phyloP scores from a whole-genome alignment of 805 yeast genomes.

The Cyberlindnera xylosilytica region DNA sequence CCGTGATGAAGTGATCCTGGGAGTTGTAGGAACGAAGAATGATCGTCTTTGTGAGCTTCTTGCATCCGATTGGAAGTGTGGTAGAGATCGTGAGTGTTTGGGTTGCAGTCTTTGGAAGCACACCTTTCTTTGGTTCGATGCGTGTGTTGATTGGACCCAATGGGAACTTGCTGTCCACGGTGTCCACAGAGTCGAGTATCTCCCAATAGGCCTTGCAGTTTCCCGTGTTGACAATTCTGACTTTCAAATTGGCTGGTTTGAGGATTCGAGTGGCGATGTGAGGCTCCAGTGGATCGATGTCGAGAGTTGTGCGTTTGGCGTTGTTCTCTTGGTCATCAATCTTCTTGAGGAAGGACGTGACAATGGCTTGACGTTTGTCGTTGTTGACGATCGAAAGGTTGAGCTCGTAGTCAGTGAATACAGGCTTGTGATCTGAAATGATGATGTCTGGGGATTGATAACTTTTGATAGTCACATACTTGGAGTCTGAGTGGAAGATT shows the following conservation, averaged over 20 bases:
- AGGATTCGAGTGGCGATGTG: conserved; percentile 25
- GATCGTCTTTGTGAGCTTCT: conserved; percentile 22
- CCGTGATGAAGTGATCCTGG: conserved; percentile 32
- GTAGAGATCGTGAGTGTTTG: conserved; percentile 22
- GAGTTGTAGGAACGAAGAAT: conserved; percentile 28
- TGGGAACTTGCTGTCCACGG: conserved; percentile 18
- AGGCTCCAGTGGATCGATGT: conserved; percentile 34
- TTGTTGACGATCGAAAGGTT: conserved; percentile 36
- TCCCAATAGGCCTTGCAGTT: conserved; percentile 37
- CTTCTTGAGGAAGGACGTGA: conserved; percentile 36
- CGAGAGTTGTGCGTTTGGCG: conserved; percentile 37
- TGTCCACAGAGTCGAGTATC: conserved; percentile 31
- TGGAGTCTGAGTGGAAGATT: conserved; percentile 38
- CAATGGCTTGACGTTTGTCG: conserved; percentile 32
- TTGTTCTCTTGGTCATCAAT: conserved; percentile 43
- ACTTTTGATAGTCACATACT: conserved; percentile 27
- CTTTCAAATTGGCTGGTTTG: conserved; percentile 25
- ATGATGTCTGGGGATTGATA: conserved; percentile 23
- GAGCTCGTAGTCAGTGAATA: conserved; percentile 35
- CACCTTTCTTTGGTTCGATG: conserved; percentile 29
- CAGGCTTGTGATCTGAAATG: conserved; percentile 58
- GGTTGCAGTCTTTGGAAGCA: conserved; percentile 28
- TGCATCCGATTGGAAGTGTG: conserved; percentile 28
- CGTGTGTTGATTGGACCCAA: conserved; percentile 19
- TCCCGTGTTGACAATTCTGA: conserved; percentile 35